Evolutionary conservation across 1,284 basidiomycete species (phyloP), one percentile per base, ranked within the genome.

Genomic region (Malassezia psittaci): DNA sequence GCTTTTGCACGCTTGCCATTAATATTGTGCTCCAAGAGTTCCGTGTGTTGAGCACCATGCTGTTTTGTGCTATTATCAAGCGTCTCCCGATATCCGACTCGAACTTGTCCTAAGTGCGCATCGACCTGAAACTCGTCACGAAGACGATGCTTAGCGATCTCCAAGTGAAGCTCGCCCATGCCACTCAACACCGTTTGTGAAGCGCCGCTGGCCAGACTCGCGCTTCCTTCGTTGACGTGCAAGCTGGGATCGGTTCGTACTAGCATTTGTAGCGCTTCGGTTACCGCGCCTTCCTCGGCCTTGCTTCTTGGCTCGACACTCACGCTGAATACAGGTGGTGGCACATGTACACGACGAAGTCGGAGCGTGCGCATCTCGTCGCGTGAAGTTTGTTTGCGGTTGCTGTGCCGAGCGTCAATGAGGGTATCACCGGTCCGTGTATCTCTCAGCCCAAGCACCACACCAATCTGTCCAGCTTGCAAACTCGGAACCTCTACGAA

Each of bases 391-490:
- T 32, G 70, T 59, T 67, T 47, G 66, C 71, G 48, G 21, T 32
- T 42, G 15, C 42, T 34, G 15, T 59, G 51, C 12, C 51, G 24
- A 9, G 52, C 15, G 43, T 71, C 70, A 24, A 72, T 62, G 21
- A 91, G 79, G 0, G 88, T 90, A 66, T 91, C 88, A n/a, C 88
- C 88, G 8, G 88, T 90, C 34, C 86, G 82, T 12, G 88, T 90
- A 69, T 85, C 80, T 69, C 83, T 85, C 43, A 90, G 79, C 12
- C 88, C 88, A 3, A 90, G 78, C 39, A 91, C 79, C 29, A 90
- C 88, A 12, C 88, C 88, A 40, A 91, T 85, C 18, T 85, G 84
- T 2, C 88, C 88, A 54, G 85, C 87, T 1, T 85, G 81, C 24
- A 91, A 80, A 55, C 81, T 79, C n/a, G 87, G 83, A 10, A 89